These are phyloP conservation scores for Filosporella fistucella DNA, from an alignment of 495 filamentous ascomycete genomes.

Conservation along the genomic window DNA sequence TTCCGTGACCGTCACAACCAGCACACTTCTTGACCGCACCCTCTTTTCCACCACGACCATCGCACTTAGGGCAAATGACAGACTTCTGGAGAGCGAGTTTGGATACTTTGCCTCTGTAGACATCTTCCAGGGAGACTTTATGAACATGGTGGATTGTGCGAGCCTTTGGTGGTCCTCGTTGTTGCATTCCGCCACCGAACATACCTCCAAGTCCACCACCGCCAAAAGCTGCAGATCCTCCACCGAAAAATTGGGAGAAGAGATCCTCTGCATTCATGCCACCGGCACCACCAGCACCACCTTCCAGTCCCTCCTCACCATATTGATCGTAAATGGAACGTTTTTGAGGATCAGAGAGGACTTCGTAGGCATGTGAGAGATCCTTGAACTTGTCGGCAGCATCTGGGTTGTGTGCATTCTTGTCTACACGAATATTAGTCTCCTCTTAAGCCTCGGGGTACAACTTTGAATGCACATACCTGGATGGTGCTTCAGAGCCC, in stretches of 20 bases:
- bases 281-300: conserved; percentile 67
- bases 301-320: conserved; percentile 93
- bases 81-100: conserved; percentile 97
- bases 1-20: conserved; percentile 87
- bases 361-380: conserved; percentile 90
- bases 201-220: conserved; percentile 80
- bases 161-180: conserved; percentile 86
- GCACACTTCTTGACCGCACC: conserved; percentile 89
- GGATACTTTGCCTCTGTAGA: conserved; percentile 96
- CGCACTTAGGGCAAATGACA: conserved; percentile 92
- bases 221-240: conserved; percentile 54
- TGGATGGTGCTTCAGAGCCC: conserved; percentile 86
- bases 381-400: conserved; percentile 98
- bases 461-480: too few species aligned
- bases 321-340: conserved; percentile 91
- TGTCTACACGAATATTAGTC: conserved; percentile 55
- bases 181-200: conserved; percentile 76
- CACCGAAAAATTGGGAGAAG: conserved; percentile 97
- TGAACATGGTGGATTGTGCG: conserved; percentile 95
- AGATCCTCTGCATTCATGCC: conserved; percentile 97
- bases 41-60: conserved; percentile 95
- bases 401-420: conserved; percentile 90
- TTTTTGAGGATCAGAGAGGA: conserved; percentile 88
- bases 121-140: conserved; percentile 95
- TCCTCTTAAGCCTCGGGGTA: background rate